These are phyloP conservation scores for Leccinum fallax DNA, from an alignment of 1,284 basidiomycete genomes.

Conservation along the genomic window DNA sequence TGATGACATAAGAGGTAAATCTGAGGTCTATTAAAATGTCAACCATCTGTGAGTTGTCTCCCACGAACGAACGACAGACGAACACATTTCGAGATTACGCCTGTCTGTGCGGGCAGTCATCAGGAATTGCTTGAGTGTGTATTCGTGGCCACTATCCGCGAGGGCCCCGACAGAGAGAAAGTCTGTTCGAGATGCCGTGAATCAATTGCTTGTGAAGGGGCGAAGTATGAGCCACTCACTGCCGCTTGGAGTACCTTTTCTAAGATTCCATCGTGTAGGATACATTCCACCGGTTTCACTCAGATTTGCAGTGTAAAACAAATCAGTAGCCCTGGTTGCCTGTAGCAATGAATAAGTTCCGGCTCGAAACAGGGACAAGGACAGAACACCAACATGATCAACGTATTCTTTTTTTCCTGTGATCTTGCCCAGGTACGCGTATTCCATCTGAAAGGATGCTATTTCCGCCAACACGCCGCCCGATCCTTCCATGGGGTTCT, in stretches of 20 bases:
- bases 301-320: constrained; percentile 49
- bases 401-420: constrained; percentile 52
- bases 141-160: constrained; percentile 75
- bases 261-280: constrained; percentile 52
- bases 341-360: constrained; percentile 5
- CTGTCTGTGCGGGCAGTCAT: constrained; percentile 63
- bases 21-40: constrained; percentile 52
- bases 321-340: constrained; percentile 43
- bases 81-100: constrained; percentile 65
- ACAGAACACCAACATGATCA: constrained; percentile 40
- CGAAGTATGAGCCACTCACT: constrained; percentile 35
- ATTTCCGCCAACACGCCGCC: constrained; percentile 59
- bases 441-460: constrained; percentile 58
- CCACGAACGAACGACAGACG: constrained; percentile 21
- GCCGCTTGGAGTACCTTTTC: constrained; percentile 40
- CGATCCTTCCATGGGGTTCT: not conserved
- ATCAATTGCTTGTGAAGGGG: constrained; percentile 2
- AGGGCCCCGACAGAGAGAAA: constrained; percentile 60
- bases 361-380: not conserved
- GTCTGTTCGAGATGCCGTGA: constrained; percentile 28
- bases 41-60: not conserved
- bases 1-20: constrained; percentile 60
- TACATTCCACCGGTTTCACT: constrained; percentile 52
- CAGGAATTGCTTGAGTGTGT: constrained; percentile 72
- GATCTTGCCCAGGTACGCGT: constrained; percentile 58